Evolutionary conservation across 2,329 filamentous ascomycete genomes (phyloP), one percentile per base, ranked within the genome.

Genomic region (Penicillium sp.): DNA sequence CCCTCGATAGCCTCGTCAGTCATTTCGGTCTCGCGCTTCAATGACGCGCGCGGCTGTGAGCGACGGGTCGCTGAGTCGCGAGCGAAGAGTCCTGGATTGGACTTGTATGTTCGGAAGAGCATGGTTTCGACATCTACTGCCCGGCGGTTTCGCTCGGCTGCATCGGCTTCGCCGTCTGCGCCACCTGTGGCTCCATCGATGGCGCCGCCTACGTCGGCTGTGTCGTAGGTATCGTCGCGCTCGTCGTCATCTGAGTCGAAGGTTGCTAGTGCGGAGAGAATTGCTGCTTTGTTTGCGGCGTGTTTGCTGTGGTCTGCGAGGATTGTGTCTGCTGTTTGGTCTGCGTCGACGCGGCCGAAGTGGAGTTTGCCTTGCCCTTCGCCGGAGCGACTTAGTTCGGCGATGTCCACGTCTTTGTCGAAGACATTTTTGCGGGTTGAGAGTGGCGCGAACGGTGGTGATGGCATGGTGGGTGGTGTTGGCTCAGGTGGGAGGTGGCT

Each of bases 191-290:
- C 76, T 19, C 82, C 80, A 65, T 96, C 92, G 3, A 97, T 87
- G 0, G 90, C 90, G 23, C 93, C 92, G 36, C 94, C 94, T 2
- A 97, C 91, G 69, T 97, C 94, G 49, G 87, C 91, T 2, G 88
- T 86, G 67, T 99, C 94, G 70, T 99, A 99, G 0, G 93, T 97
- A 72, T 99, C 94, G 72, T 99, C 94, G 36, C 92, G 85, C 76
- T 99, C 94, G 72, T 99, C 94, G 64, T 97, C 94, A 66, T 97
- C 93, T 0, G 88, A 88, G 75, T 97, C 92, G 65, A 97, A 97
- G 0, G 88, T 84, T 16, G 91, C 91, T 2, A 97, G 84, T 0
- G 93, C 93, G 3, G 92, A 90, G 25, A 96, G 78, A 65, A 97
- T 96, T 11, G 91, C 88, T 0, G 91, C 90, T 76, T 95, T 96